Base-by-base conservation (phyloP, 177 flowering plant species). In the Vitis hybrid region DNA sequence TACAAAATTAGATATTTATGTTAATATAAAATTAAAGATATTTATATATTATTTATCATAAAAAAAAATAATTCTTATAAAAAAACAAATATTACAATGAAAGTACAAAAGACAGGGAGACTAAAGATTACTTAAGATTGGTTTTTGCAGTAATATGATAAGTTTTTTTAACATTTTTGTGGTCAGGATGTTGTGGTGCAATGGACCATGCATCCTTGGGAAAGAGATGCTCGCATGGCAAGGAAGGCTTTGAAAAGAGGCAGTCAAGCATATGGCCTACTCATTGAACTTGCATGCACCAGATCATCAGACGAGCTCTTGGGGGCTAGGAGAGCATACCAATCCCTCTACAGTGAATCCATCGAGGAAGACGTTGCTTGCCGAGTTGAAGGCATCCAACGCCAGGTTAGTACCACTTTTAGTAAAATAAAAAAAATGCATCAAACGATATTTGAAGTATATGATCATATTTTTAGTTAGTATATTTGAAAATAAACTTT, bases 161-260 rank as follows among this genome's bases (percentile, higher is more conserved):
- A 22, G 26, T 22, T 55, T 53, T 55, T 29, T 55, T 10, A 22
- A 22, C 26, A 22, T 22, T 33, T 33, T 33, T 5, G 8, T 33
- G 45, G 8, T 9, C 70, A 92, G 97, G 76, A 85, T 72, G 91
- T 94, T 5, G 74, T 89, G 62, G 87, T 93, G 76, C 74, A 81
- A 2, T 86, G 94, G 89, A 76, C 90, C 1, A 87, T 87, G 94
- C 94, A 92, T 71, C 93, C 93, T 1, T 89, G 92, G 90, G 97
- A 91, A 71, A 82, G 97, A 76, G 97, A 93, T 70, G 94, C 94
- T 14, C 89, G 92, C 20, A 67, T 88, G 69, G 65, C 79, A 1
- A 85, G 78, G 58, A 86, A 87, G 65, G 86, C 94, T 2, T 59
- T 89, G 76, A 64, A 14, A 14, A 78, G 82, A 9, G 86, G 87